Base-by-base conservation (phyloP, 495 filamentous ascomycete species). In the Hypoxylon cercidicola region DNA sequence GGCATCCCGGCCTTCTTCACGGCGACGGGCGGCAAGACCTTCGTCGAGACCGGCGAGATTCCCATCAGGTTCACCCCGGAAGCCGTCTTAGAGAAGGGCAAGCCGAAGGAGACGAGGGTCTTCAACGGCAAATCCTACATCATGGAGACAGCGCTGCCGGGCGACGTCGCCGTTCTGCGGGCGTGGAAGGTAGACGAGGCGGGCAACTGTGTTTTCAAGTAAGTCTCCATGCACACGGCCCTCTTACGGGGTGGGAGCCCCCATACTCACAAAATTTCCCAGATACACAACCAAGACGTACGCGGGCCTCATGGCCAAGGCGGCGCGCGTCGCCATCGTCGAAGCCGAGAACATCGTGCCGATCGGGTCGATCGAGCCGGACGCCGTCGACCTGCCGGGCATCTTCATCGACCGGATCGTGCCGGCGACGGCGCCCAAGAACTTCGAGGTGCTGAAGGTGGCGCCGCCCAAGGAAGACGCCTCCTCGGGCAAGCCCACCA, bases 261-360 rank as follows among this genome's bases (percentile, higher is more conserved):
- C 0, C 7, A 40, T 51, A 23, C 18, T 40, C 0, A 59, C 41
- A 59, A 28, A 8, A 1, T 9, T 43, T n/a, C 23, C 53, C 30
- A 80, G 79, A 60, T 86, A 88, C 74, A 88, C 87, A 1, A 87
- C 86, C 19, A 84, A 86, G 72, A 81, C 83, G 11, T 87, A 85
- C 60, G 84, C 77, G 4, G 77, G 79, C 5, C 74, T 87, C 32
- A 85, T 86, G 82, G 87, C 84, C 44, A 88, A 88, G 73, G 87
- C 87, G 0, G 87, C 87, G 3, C 81, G 76, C 62, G 66, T 88
- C 18, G 81, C 86, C 51, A 88, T 89, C 46, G 87, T 89, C 4
- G 87, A 89, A 65, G 87, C 87, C n/a, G 87, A 89, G 69, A 74
- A 89, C 60, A 88, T 89, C 64, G 87, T 89, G 23, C 81, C 82